A percentile compares a stretch with the other conserved stretches of the same genome.
These are phyloP conservation scores for Fusarium sp. DNA, from an alignment of 2,329 filamentous ascomycete genomes.

Conservation along the genomic window DNA sequence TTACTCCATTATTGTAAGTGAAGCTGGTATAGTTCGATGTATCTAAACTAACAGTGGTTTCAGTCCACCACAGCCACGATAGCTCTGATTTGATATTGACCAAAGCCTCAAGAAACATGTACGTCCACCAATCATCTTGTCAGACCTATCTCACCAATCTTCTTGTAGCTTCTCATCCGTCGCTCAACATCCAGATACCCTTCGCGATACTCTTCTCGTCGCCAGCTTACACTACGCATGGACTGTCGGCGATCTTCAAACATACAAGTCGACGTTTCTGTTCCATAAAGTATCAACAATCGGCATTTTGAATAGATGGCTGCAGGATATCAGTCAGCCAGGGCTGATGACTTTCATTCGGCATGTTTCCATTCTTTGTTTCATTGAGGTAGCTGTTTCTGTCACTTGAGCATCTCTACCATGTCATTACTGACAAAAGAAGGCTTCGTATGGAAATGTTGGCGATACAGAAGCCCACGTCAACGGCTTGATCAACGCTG, in stretches of 20 bases:
- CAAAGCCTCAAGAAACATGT: constrained; percentile 15
- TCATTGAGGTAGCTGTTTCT: constrained; percentile 22
- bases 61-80: constrained; percentile 34
- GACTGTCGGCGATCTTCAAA: constrained; percentile 31
- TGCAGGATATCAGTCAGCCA: constrained; percentile 8
- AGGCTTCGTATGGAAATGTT: constrained; percentile 36
- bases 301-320: constrained; percentile 30
- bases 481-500: constrained; percentile 26
- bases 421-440: fast-evolving
- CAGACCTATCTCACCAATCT: fast-evolving
- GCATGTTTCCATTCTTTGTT: constrained; percentile 34
- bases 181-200: constrained; percentile 32
- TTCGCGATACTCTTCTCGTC: constrained; percentile 35
- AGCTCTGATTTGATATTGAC: constrained; percentile 7
- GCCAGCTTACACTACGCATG: constrained; percentile 41
- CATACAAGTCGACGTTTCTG: constrained; percentile 35
- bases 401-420: fast-evolving
- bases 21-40: background rate
- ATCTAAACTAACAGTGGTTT: background rate
- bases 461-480: constrained; percentile 37
- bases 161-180: constrained; percentile 20
- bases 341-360: constrained; percentile 34
- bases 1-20: constrained; percentile 41
- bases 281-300: constrained; percentile 40
- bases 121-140: background rate